Percentiles rank a stretch among this genome's conserved stretches.
Evolutionary conservation across 2,329 filamentous ascomycete genomes (phyloP).

Genomic region (Talaromyces sp.): DNA sequence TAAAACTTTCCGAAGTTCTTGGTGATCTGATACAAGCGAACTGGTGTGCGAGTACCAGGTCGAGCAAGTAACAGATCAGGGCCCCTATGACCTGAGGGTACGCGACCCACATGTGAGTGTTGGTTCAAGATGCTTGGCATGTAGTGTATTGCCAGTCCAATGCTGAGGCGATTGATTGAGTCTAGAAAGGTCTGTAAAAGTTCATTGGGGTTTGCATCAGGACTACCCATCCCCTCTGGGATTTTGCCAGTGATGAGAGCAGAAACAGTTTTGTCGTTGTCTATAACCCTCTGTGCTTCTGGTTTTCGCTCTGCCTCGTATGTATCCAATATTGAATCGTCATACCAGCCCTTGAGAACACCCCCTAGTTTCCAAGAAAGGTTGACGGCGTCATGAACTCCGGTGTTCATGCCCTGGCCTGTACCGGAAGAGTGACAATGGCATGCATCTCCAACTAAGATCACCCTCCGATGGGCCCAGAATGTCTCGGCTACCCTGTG

Average conservation of each 20-base stretch:
- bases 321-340: not conserved
- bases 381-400: constrained; percentile 2
- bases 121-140: constrained; percentile 1
- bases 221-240: not conserved
- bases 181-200: not conserved
- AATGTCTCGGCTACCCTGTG: constrained; percentile 4
- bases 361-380: constrained; percentile 4
- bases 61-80: not conserved
- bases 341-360: constrained; percentile 3
- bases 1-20: not conserved
- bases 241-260: constrained; percentile 1
- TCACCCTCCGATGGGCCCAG: not conserved
- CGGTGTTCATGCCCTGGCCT: not conserved
- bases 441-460: constrained; percentile 2
- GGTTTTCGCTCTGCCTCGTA: constrained; percentile 1
- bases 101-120: not conserved
- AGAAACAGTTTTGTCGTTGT: constrained; percentile 4
- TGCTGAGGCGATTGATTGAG: constrained; percentile 1
- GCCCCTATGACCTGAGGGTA: not conserved
- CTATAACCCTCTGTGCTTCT: constrained; percentile 1
- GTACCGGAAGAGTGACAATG: constrained; percentile 5
- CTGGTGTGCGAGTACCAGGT: not conserved
- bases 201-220: not conserved
- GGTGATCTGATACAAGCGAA: not conserved
- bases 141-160: not conserved